These are phyloP conservation scores for Fusarium sp. DNA, from an alignment of 2,329 filamentous ascomycete genomes.

Conservation along the genomic window DNA sequence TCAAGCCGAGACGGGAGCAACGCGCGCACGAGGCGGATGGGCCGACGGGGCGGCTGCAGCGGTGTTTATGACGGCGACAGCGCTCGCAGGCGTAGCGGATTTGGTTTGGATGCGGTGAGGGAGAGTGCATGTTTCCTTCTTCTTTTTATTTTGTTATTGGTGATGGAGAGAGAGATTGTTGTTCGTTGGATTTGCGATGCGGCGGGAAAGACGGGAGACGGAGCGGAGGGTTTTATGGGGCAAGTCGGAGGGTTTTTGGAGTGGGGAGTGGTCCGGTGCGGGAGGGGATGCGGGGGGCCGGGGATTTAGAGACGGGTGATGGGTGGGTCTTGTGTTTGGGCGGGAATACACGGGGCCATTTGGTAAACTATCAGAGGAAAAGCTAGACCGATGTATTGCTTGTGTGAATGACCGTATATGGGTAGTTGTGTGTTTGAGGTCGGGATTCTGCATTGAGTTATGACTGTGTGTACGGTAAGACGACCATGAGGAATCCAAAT, in stretches of 20 bases:
- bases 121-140: constrained; percentile 34
- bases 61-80: constrained; percentile 52
- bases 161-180: neutral
- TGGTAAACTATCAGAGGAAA: neutral
- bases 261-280: neutral
- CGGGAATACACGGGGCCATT: neutral
- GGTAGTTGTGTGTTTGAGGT: neutral
- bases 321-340: neutral
- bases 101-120: constrained; percentile 48
- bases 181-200: neutral
- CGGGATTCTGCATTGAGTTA: neutral
- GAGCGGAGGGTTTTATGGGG: constrained; percentile 11
- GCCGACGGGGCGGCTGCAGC: constrained; percentile 47
- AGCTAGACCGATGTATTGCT: neutral
- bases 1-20: constrained; percentile 48
- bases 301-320: neutral
- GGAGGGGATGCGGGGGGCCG: neutral
- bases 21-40: constrained; percentile 45
- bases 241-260: constrained; percentile 7
- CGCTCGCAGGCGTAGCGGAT: constrained; percentile 52
- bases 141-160: neutral
- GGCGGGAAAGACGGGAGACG: neutral
- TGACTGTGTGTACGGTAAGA: neutral
- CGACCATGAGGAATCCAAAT: neutral
- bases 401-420: neutral